Percentiles rank a stretch among this genome's conserved stretches.
These are phyloP conservation scores for Tagetes patula DNA, from an alignment of 129 eudicot species.

Conservation along the genomic window DNA sequence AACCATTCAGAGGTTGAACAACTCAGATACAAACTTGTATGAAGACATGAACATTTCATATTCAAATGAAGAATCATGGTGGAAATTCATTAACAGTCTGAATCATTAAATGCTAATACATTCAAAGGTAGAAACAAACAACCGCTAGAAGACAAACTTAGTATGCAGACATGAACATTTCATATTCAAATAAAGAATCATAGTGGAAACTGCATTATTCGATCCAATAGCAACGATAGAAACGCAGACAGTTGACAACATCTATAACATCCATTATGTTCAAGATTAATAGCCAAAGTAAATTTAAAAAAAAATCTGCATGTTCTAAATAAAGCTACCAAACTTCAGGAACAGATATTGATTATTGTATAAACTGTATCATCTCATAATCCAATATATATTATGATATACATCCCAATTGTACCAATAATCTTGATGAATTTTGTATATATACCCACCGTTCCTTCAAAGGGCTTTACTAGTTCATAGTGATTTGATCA, in stretches of 20 bases:
- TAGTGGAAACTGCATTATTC: background rate
- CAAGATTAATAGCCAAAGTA: background rate
- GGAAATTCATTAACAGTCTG: too few relatives aligned
- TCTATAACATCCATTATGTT: constrained; percentile 16
- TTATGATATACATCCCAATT: constrained; percentile 22
- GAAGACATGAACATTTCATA: background rate
- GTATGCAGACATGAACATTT: too few relatives aligned
- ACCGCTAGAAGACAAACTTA: too few relatives aligned
- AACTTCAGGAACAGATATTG: constrained; percentile 15
- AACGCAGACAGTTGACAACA: background rate
- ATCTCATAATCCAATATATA: constrained; percentile 23
- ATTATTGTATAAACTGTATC: constrained; percentile 11
- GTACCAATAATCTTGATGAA: constrained; percentile 13
- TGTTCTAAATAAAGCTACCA: constrained; percentile 14
- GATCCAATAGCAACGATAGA: background rate
- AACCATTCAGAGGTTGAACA: too few relatives aligned
- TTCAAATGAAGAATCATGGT: background rate
- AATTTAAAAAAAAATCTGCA: background rate
- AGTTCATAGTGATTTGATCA: constrained; percentile 53
- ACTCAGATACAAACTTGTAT: background rate
- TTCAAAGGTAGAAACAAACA: too few relatives aligned
- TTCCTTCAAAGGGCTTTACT: background rate
- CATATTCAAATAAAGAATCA: background rate
- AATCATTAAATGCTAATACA: too few relatives aligned
- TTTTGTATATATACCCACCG: constrained; percentile 20